Percentiles rank a stretch among this genome's conserved stretches.
These are phyloP conservation scores for Xylaria cubensis DNA, from an alignment of 495 filamentous ascomycete genomes.

Conservation along the genomic window DNA sequence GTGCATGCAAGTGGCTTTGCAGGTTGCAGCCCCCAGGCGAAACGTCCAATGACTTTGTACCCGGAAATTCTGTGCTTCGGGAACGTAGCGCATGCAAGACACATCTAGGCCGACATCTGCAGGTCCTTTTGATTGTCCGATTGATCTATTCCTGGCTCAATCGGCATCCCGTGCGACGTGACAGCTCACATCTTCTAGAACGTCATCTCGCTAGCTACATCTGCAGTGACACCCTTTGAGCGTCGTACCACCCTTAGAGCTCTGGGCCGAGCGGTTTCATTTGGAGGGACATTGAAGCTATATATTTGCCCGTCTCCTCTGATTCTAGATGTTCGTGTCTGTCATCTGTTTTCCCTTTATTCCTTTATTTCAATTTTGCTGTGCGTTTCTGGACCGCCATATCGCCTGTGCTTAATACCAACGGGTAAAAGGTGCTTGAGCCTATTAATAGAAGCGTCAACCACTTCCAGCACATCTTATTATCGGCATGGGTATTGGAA, in stretches of 20 bases:
- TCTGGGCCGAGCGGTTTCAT: slow-evolving; percentile 22
- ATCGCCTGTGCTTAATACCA: background rate
- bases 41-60: slow-evolving; percentile 10
- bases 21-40: slow-evolving; percentile 1
- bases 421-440: background rate
- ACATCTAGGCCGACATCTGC: slow-evolving; percentile 12
- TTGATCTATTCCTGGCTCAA: slow-evolving; percentile 14
- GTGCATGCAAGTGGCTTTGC: slow-evolving; percentile 21
- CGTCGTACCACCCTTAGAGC: slow-evolving; percentile 8
- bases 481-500: background rate
- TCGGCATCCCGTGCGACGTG: background rate
- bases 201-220: background rate
- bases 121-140: slow-evolving; percentile 6
- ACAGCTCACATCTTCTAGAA: slow-evolving; percentile 15
- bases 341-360: background rate
- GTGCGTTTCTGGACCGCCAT: slow-evolving; percentile 3
- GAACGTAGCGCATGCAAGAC: slow-evolving; percentile 18
- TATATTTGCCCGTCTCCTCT: slow-evolving; percentile 17
- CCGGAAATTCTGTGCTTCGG: slow-evolving; percentile 1
- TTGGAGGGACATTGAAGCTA: slow-evolving; percentile 1
- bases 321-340: slow-evolving; percentile 15
- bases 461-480: background rate
- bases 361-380: background rate
- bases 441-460: slow-evolving; percentile 1
- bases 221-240: slow-evolving; percentile 9